Base-by-base conservation (phyloP, 495 filamentous ascomycete genomes). In the Aspergillus panamensis region DNA sequence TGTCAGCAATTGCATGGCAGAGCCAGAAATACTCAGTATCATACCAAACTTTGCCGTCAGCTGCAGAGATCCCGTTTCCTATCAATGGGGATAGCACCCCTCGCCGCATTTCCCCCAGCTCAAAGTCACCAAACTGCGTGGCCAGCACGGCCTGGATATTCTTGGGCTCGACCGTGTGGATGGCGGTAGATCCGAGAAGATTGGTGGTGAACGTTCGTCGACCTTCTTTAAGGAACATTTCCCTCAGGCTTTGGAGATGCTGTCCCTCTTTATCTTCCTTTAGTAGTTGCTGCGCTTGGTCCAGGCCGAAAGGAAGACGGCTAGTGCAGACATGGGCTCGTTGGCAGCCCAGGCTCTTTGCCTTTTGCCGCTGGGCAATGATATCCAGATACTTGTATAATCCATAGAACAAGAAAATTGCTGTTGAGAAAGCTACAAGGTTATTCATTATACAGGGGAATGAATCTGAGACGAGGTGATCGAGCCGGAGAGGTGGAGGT, bases 111-210 rank as follows among this genome's bases (percentile, higher is more conserved):
- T 57, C 32, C 0, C 74, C 77, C 1, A 81, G 55, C 12, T 66
- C 69, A 61, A 79, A 87, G 53, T 83, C 83, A 17, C 81, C 76
- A 64, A 91, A 93, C 60, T 91, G 83, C 0, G 82, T 83, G 0
- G 89, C 87, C 3, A 94, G 77, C 14, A 93, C 73, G 3, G 89
- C 83, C 68, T 93, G 88, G 68, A 95, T 81, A 66, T 91, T 93
- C 62, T 90, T 84, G 0, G 87, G 88, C 51, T 91, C 87, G 40
- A 70, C 69, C 1, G 88, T 90, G 31, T 72, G 62, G 51, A 83
- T 61, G 3, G 14, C 33, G 14, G 33, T 37, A 37, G 33, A 37
- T 14, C 33, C 33, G 3, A 37, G 8, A 1, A 37, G 8, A 3
- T 14, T 37, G 2, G 33, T 37, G 3, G 3, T 37, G 7, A 37